Base-by-base conservation (phyloP, 2,329 filamentous ascomycete genomes). In the Aschersonia sp. region DNA sequence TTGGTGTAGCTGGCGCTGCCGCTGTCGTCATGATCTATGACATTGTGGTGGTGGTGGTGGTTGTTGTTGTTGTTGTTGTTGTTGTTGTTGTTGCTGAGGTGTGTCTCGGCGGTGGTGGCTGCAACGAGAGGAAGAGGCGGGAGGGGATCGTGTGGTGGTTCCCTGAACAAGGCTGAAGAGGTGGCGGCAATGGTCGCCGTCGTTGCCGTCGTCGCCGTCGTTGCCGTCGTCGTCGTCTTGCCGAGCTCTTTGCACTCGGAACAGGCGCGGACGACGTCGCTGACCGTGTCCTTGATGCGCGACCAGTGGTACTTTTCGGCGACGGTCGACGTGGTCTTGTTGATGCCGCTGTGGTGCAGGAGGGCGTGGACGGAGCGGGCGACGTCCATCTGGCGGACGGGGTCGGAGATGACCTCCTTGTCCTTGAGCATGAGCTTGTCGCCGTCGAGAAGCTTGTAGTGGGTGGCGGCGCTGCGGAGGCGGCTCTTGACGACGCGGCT, bases 261-360 rank as follows among this genome's bases (percentile, higher is more conserved):
- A 65, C 92, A 98, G 58, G 92, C 90, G 56, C 86, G 83, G 65
- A 97, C 95, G 56, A 95, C 89, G 61, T 90, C 82, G 61, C 84
- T 92, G 51, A 95, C 92, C 1, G 90, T 97, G 66, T 95, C 89
- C 64, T 97, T 98, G 69, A 97, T 97, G 51, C 90, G 79, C 44
- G 94, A 89, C 92, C 92, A 98, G 66, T 97, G 92, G 62, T 90
- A 95, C 59, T 83, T 84, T 61, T 95, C 87, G 9, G 90, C 87
- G 58, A 98, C 95, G 22, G 81, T 84, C 22, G 90, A 89, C 1
- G 90, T 97, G 0, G 90, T 97, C 70, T 95, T 95, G 72, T 98
- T 98, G 72, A 97, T 97, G 46, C 92, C 92, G 6, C 84, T 87
- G 60, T 98, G 92, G 41, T 82, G 75, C 35, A 37, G 35, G 48